Percentiles rank a stretch among this genome's conserved stretches.
Conservation (phyloP, 176 grass and related monocot species). For the Musa acuminata region DNA sequence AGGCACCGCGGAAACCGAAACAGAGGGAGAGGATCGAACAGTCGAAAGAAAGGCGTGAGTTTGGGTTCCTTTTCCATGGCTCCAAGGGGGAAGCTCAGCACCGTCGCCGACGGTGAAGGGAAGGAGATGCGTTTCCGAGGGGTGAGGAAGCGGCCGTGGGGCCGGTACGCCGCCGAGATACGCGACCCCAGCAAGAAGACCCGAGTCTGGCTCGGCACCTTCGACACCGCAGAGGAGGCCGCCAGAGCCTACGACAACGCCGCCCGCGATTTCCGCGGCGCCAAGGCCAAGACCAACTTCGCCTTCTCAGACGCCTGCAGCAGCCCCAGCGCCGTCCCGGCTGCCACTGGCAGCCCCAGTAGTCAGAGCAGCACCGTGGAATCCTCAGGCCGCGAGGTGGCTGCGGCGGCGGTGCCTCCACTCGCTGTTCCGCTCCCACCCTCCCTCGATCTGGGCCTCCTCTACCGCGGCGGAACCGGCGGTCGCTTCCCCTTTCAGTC, state of each 20-base stretch:
- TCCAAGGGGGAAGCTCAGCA: neutral
- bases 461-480: neutral
- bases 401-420: neutral
- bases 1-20: neutral
- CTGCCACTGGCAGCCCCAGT: neutral
- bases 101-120: neutral
- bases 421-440: neutral
- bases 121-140: conserved; percentile 47
- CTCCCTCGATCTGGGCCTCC: neutral
- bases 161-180: conserved; percentile 80
- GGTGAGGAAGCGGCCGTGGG: conserved; percentile 89
- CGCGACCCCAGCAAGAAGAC: conserved; percentile 85
- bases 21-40: neutral
- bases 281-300: conserved; percentile 95
- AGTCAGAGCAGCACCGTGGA: conserved; percentile 8
- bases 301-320: conserved; percentile 23
- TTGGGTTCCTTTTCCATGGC: neutral
- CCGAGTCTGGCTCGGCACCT: conserved; percentile 87
- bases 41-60: neutral
- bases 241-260: conserved; percentile 76
- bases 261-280: conserved; percentile 75
- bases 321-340: neutral
- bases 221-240: conserved; percentile 42
- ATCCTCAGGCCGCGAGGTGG: neutral
- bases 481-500: neutral